Evolutionary conservation across 768 basidiomycete species (phyloP), one percentile per base, ranked within the genome.

Genomic region (Rhizopogon sp.): DNA sequence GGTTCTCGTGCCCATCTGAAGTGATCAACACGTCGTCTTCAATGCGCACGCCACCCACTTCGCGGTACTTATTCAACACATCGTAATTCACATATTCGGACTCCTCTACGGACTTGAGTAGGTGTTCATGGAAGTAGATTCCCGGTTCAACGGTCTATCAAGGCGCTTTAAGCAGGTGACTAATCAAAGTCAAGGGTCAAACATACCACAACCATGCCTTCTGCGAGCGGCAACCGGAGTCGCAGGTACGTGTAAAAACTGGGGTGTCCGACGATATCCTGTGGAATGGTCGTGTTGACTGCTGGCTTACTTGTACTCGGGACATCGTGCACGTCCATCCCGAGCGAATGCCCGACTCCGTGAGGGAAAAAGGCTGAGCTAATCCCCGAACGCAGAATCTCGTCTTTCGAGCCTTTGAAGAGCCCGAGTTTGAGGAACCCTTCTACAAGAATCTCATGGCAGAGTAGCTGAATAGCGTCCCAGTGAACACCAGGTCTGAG

Each of bases 241-340:
- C 96, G 78, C 33, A 99, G 74, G 67, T 92, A 90, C 7, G 76
- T 76, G 69, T 94, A 93, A 53, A 96, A 84, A 56, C 78, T 82
- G 44, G 82, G 77, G 59, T 87, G 83, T 70, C 80, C 58, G 71
- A 56, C 20, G 61, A 56, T 37, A 16, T 53, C 58, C 64, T 55
- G 69, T 69, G 39, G 64, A 56, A 84, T 77, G 2, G 81, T 85
- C 1, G 73, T 71, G 61, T 82, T 87, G 14, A 73, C 71, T 8
- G 56, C 67, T n/a, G 88, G 91, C 66, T 85, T 90, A 68, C 81
- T 88, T n/a, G 87, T 87, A 44, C 78, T 82, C 0, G 92, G 89
- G 1, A 89, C 90, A 63, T 97, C 95, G 65, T 97, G 96, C 2
- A 98, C 94, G 66, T 98, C 96, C 70, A 97, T 75, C 10, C 96